Base-by-base conservation (phyloP, 75 land plant genomes). In the Cryptomeria japonica region DNA sequence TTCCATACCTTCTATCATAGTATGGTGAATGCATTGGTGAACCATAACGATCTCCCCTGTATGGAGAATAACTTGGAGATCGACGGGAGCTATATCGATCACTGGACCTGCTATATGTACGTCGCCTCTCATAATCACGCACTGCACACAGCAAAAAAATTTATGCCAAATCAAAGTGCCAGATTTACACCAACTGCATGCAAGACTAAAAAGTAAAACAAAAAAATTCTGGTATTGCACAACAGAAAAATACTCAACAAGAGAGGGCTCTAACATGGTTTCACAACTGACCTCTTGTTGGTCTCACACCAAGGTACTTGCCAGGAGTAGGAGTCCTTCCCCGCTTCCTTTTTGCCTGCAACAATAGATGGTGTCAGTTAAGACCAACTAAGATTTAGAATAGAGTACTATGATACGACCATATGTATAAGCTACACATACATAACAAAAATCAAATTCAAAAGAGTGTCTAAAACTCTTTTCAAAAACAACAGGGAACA, bases 261-360 rank as follows among this genome's bases (percentile, higher is more conserved):
- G 70, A n/a, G 38, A 18, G 19, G 78, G 51, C 28, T 37, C 19
- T 76, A 77, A 36, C 16, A 51, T 18, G 37, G 28, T 19, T 38
- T 64, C 85, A 25, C 75, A 80, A 70, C 9, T 51, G 88, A 93
- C 93, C 92, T 91, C 91, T 88, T 37, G 55, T 87, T n/a, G 88
- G 91, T 88, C 91, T 85, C 42, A 93, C 88, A 39, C 97, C 98
- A 16, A 90, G 91, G 90, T 96, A 96, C 83, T 87, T 90, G 15
- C 98, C 98, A 76, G 98, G 98, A 72, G 98, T 96, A n/a, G 98
- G 98, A 19, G 98, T 96, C 86, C 98, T 96, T 8, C 94, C 97
- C 39, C 98, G 93, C 49, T 86, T 94, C 79, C 98, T 88, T 86
- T 91, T 94, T 42, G 98, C 97, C 98, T 96, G 92, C 46, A 86